These are phyloP conservation scores for Pichia cephalocereana DNA, from an alignment of 805 yeast genomes.

Conservation along the genomic window DNA sequence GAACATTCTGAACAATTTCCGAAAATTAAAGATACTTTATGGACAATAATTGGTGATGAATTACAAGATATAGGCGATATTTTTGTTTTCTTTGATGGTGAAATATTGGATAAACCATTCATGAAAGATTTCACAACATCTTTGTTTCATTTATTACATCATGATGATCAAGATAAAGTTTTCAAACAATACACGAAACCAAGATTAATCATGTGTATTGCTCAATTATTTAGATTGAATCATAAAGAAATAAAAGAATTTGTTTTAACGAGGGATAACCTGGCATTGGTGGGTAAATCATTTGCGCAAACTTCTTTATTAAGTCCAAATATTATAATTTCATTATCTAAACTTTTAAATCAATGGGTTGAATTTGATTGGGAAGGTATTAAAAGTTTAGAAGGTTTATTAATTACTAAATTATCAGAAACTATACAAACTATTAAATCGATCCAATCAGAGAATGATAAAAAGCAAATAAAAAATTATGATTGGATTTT, in stretches of 20 bases:
- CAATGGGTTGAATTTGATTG: slow-evolving; percentile 5
- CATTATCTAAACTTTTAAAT: background rate
- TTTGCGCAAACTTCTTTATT: background rate
- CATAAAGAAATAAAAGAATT: background rate
- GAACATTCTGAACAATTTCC: background rate
- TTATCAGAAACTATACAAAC: background rate
- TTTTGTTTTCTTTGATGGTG: background rate
- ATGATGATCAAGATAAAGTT: background rate
- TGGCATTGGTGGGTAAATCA: background rate
- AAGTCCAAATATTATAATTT: background rate
- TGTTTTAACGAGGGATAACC: background rate
- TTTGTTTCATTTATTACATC: background rate
- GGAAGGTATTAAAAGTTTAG: background rate
- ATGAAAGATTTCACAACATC: background rate
- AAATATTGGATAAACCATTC: background rate
- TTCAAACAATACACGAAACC: background rate
- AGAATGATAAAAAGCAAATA: background rate
- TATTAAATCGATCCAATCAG: background rate
- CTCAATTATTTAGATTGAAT: background rate
- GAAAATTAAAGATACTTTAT: background rate
- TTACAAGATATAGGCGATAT: slow-evolving; percentile 1
- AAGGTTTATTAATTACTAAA: slow-evolving; percentile 1
- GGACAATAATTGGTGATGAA: background rate
- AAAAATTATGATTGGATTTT: slow-evolving; percentile 2
- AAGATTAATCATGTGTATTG: background rate